phyloP scores from a whole-genome alignment of 2,329 filamentous ascomycete genomes.

The Pseudogymnoascus sp. region DNA sequence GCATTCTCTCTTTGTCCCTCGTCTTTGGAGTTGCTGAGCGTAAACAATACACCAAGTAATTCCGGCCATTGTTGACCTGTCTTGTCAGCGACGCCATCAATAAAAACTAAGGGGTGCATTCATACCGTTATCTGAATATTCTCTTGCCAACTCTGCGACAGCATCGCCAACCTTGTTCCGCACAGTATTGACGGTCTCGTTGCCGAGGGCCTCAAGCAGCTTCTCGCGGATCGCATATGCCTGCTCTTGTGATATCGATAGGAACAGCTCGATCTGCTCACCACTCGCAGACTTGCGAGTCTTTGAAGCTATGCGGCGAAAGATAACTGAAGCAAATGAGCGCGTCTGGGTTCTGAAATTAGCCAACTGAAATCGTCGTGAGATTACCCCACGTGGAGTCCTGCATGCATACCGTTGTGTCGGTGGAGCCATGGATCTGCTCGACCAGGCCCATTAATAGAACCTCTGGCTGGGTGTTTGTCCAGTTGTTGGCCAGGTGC shows the following conservation, averaged over 20 bases:
- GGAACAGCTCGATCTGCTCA: slow-evolving; percentile 75
- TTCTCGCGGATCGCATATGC: slow-evolving; percentile 75
- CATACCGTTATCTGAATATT: slow-evolving; percentile 88
- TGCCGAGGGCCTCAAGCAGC: slow-evolving; percentile 67
- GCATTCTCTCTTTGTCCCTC: slow-evolving; percentile 81
- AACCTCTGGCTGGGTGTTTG: slow-evolving; percentile 70
- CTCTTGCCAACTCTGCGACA: slow-evolving; percentile 89
- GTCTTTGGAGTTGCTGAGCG: slow-evolving; percentile 80
- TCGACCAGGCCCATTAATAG: slow-evolving; percentile 91
- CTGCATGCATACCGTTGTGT: slow-evolving; percentile 26
- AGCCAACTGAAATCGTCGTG: neutral
- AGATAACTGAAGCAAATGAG: slow-evolving; percentile 88
- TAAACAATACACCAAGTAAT: slow-evolving; percentile 76
- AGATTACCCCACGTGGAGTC: neutral
- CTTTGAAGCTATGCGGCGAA: slow-evolving; percentile 87
- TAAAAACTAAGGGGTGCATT: slow-evolving; percentile 17
- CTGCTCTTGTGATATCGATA: slow-evolving; percentile 67
- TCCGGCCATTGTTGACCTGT: slow-evolving; percentile 83
- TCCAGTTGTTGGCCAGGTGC: slow-evolving; percentile 86
- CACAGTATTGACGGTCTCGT: slow-evolving; percentile 66
- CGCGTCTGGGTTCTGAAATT: slow-evolving; percentile 53
- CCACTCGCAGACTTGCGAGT: slow-evolving; percentile 68
- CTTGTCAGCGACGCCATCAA: slow-evolving; percentile 33
- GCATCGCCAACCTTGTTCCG: slow-evolving; percentile 96
- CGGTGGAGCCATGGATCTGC: slow-evolving; percentile 71